Percentiles rank a stretch among this genome's conserved stretches.
phyloP scores from a whole-genome alignment of 2,329 filamentous ascomycete species.

The Aspergillus pseudoviridinutans region DNA sequence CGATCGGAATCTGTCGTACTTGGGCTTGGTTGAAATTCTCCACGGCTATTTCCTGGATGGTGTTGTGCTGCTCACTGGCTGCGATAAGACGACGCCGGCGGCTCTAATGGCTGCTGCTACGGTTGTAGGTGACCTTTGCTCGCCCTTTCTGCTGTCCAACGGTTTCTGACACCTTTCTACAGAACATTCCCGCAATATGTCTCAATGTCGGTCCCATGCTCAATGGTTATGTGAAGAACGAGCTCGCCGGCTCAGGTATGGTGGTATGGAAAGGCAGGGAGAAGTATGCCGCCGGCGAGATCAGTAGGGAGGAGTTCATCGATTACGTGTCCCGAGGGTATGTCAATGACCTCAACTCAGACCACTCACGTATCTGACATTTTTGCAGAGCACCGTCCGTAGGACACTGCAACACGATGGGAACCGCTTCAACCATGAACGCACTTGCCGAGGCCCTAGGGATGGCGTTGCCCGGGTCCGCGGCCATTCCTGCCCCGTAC shows the following conservation, averaged over 20 bases:
- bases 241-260: slow-evolving; percentile 44
- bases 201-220: slow-evolving; percentile 53
- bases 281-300: slow-evolving; percentile 45
- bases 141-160: not conserved
- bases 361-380: not conserved
- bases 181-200: slow-evolving; percentile 51
- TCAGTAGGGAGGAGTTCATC: slow-evolving; percentile 42
- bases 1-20: slow-evolving; percentile 49
- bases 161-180: slow-evolving; percentile 5
- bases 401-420: slow-evolving; percentile 53
- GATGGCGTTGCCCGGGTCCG: slow-evolving; percentile 50
- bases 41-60: slow-evolving; percentile 49
- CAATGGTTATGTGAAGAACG: slow-evolving; percentile 44
- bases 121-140: slow-evolving; percentile 30
- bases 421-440: slow-evolving; percentile 53
- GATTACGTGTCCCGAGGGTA: slow-evolving; percentile 45
- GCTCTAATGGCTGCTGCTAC: slow-evolving; percentile 51
- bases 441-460: slow-evolving; percentile 51
- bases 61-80: slow-evolving; percentile 50
- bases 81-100: slow-evolving; percentile 52
- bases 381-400: slow-evolving; percentile 40
- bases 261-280: slow-evolving; percentile 50
- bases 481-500: slow-evolving; percentile 51
- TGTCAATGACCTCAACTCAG: slow-evolving; percentile 4
- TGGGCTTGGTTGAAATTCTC: slow-evolving; percentile 47